These are phyloP conservation scores for Emydomyces testavorans DNA, from an alignment of 2,329 filamentous ascomycete species.

Conservation along the genomic window DNA sequence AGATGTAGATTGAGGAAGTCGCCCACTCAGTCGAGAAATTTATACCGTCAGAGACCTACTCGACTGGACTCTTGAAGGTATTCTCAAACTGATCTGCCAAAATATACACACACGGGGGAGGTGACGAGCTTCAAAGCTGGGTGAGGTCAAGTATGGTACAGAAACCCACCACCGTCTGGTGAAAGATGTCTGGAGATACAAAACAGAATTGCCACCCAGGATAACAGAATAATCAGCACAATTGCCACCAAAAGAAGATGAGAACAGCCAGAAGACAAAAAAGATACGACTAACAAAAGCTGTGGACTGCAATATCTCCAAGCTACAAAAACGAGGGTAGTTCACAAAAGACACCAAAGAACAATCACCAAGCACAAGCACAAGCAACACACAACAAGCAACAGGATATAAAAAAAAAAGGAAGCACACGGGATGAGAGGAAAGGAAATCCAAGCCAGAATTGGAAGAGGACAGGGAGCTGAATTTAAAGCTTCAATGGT, in stretches of 20 bases:
- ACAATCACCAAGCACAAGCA: not conserved
- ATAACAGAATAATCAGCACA: not conserved
- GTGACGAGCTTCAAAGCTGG: no score
- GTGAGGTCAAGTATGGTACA: no score
- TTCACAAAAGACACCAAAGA: not conserved
- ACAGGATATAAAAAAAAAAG: not conserved
- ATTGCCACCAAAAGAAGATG: not conserved
- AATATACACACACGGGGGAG: no score
- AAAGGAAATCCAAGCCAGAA: not conserved
- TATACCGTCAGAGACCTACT: no score
- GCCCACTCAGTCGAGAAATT: not conserved
- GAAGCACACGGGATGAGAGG: not conserved
- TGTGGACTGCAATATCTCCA: not conserved
- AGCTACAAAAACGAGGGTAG: not conserved
- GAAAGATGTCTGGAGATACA: no score
- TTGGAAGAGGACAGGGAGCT: not conserved
- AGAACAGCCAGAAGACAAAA: not conserved
- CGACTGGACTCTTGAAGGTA: no score
- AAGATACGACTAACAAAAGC: not conserved
- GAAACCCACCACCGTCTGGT: no score
- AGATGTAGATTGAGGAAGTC: not conserved
- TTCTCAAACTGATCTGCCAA: no score
- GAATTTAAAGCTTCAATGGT: slow-evolving; percentile 5
- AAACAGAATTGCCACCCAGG: no score
- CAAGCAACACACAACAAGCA: not conserved